Conservation (phyloP, 352 stramenopile genomes). For the Phytopythium aichiense region DNA sequence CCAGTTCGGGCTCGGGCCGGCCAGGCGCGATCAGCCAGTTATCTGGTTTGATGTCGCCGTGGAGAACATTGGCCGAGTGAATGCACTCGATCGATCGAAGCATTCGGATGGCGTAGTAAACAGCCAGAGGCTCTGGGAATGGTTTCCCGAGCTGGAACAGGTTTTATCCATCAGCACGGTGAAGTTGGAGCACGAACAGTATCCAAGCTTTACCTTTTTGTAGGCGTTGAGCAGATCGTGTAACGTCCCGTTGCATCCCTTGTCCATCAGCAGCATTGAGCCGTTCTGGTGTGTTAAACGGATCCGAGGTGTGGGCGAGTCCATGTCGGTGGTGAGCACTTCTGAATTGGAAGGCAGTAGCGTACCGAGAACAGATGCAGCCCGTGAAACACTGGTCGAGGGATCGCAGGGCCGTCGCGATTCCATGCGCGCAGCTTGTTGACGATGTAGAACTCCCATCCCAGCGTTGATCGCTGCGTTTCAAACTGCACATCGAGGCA, state of each 20-base stretch:
- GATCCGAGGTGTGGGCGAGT: background rate
- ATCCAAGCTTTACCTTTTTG: slow-evolving; percentile 43
- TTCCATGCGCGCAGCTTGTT: slow-evolving; percentile 26
- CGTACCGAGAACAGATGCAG: slow-evolving; percentile 65
- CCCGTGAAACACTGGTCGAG: slow-evolving; percentile 11
- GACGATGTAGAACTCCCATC: slow-evolving; percentile 80
- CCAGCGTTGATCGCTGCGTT: slow-evolving; percentile 57
- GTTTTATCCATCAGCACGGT: background rate
- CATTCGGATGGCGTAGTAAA: slow-evolving; percentile 85
- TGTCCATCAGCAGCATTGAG: slow-evolving; percentile 71
- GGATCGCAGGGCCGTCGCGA: background rate
- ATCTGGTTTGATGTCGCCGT: slow-evolving; percentile 86
- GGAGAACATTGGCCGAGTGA: slow-evolving; percentile 57
- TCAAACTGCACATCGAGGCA: slow-evolving; percentile 40
- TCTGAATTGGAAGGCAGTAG: slow-evolving; percentile 1
- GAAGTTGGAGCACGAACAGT: background rate
- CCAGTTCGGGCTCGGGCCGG: slow-evolving; percentile 10
- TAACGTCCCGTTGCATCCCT: slow-evolving; percentile 57
- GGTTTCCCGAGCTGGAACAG: slow-evolving; percentile 34
- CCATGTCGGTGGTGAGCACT: background rate
- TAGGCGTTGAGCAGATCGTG: slow-evolving; percentile 80
- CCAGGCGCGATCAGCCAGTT: slow-evolving; percentile 74
- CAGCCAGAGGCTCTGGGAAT: slow-evolving; percentile 66
- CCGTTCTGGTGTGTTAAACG: slow-evolving; percentile 49
- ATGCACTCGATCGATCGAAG: slow-evolving; percentile 62